phyloP scores from a whole-genome alignment of 768 basidiomycete genomes.

The Pleurotus tuber-regium region DNA sequence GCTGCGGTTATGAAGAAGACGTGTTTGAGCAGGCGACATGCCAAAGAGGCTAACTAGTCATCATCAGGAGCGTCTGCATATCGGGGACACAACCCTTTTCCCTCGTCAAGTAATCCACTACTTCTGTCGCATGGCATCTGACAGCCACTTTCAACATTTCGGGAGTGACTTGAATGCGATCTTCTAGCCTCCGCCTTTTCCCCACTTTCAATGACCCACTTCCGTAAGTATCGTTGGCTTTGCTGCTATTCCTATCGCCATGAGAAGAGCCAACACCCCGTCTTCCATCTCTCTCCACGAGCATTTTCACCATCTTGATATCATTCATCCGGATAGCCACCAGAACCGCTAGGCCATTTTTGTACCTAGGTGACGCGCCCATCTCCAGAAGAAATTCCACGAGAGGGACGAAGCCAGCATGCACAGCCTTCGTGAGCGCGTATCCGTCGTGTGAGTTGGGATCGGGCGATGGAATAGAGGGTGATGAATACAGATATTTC shows the following conservation, averaged over 20 bases:
- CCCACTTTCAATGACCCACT: constrained; percentile 19
- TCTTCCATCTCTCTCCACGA: constrained; percentile 60
- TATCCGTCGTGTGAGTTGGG: constrained; percentile 77
- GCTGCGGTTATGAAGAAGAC: too few relatives aligned
- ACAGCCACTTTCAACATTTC: constrained; percentile 69
- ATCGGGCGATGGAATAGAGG: constrained; percentile 40
- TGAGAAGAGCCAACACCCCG: neutral
- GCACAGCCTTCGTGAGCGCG: constrained; percentile 76
- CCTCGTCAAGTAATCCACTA: constrained; percentile 64
- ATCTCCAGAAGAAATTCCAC: constrained; percentile 67
- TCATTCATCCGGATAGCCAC: constrained; percentile 76
- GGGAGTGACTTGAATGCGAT: constrained; percentile 51
- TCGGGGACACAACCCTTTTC: constrained; percentile 77
- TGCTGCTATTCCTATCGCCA: neutral
- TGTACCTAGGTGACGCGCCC: constrained; percentile 67
- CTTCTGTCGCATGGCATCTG: constrained; percentile 60
- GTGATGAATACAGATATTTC: constrained; percentile 46
- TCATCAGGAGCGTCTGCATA: constrained; percentile 54
- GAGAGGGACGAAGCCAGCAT: constrained; percentile 60
- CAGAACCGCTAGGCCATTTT: constrained; percentile 61
- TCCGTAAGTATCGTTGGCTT: constrained; percentile 4
- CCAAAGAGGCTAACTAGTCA: constrained; percentile 27
- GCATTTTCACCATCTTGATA: constrained; percentile 62
- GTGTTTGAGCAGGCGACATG: too few relatives aligned
- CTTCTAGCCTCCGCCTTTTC: constrained; percentile 57